Evolutionary conservation across 768 basidiomycete species (phyloP).

Genomic region (Leccinum arenicola): DNA sequence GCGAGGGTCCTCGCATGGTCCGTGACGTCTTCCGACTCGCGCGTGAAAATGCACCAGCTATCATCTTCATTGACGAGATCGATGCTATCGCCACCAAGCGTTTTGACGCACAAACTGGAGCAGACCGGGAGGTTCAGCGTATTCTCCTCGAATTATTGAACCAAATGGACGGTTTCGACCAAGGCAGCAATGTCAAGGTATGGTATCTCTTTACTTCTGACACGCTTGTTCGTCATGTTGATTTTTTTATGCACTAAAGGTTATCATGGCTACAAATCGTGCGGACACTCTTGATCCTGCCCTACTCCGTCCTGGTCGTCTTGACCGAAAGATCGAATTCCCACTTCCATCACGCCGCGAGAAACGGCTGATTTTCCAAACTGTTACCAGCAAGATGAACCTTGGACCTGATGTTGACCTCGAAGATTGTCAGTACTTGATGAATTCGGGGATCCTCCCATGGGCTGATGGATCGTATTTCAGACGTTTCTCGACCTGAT

Average conservation of each 20-base stretch:
- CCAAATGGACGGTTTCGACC: conserved; percentile 99
- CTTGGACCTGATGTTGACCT: conserved; percentile 96
- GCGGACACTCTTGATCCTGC: conserved; percentile 98
- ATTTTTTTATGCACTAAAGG: conserved; percentile 44
- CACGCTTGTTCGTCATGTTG: neutral
- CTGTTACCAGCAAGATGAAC: conserved; percentile 96
- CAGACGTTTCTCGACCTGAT: conserved; percentile 97
- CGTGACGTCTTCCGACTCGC: conserved; percentile 98
- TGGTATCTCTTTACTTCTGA: conserved; percentile 39
- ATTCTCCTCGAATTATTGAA: conserved; percentile 95
- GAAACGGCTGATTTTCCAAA: conserved; percentile 97
- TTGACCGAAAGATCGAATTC: conserved; percentile 99
- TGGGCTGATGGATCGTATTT: conserved; percentile 8
- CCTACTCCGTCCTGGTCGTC: conserved; percentile 91
- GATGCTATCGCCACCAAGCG: conserved; percentile 99
- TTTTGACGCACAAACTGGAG: conserved; percentile 99
- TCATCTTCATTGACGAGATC: conserved; percentile 99
- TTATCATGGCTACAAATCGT: conserved; percentile 99
- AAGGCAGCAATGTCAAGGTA: conserved; percentile 97
- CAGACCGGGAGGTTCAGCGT: conserved; percentile 98
- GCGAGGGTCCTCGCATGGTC: conserved; percentile 99
- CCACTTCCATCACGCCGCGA: conserved; percentile 92
- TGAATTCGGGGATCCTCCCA: conserved; percentile 7
- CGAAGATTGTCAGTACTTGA: conserved; percentile 82
- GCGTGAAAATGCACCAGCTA: conserved; percentile 93